Evolutionary conservation across 1,284 basidiomycete species (phyloP), one percentile per base, ranked within the genome.

Genomic region (Cutaneotrichosporon sp.): DNA sequence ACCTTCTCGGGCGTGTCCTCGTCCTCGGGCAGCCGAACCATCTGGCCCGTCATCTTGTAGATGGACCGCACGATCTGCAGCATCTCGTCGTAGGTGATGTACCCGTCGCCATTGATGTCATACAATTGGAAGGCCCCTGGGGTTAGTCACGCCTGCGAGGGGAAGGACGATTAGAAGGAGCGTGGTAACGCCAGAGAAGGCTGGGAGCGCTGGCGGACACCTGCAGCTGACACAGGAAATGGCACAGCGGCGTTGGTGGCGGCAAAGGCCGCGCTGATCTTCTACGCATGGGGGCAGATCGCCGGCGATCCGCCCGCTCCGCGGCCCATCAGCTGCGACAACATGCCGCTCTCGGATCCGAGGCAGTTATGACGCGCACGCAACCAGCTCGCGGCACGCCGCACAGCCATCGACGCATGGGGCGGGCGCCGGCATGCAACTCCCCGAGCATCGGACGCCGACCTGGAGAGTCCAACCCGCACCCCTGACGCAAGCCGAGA

Each of bases 1-100:
- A 86, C 92, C 87, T 98, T 98, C 77, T 97, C 92, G 1, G 96
- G 96, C 17, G 96, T 99, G 77, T 98, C 92, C 77, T 99, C 96
- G 73, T 98, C 96, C 46, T 86, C 81, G 15, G 96, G 94, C 22
- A 98, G 83, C 73, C 93, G 94, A 66, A 98, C 94, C 93, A 98
- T 97, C 74, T 96, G 88, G 13, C 96, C 94, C 4, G 92, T 94
- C 92, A 96, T 96, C 82, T 94, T 94, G 81, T 97, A 97, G 78
- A 97, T 97, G 49, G 89, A 86, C 66, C 86, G 83, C 5, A 97
- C 93, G 69, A 97, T 96, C 78, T 90, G 85, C 40, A 97, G 84
- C 92, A 99, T 99, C 78, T 99, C 96, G 66, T 94, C 87, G 75
- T 97, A 96, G 40, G 93, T 94, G 77, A 97, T 97, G 65, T 82